phyloP scores from a whole-genome alignment of 352 stramenopile genomes.

The Globisporangium yorkense region DNA sequence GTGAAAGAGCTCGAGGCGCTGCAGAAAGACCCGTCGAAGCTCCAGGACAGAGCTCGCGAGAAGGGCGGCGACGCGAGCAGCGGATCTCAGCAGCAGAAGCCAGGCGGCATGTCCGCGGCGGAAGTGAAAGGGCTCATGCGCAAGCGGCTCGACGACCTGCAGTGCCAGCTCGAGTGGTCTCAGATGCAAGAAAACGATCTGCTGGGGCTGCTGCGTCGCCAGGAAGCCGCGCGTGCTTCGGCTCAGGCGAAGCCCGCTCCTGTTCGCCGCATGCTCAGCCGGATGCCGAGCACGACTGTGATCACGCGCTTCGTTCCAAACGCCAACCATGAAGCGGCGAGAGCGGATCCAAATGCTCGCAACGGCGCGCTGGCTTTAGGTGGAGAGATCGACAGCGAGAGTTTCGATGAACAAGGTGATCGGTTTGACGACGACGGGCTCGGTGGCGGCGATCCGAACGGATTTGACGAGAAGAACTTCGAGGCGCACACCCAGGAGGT shows the following conservation, averaged over 20 bases:
- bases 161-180: conserved; percentile 44
- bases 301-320: conserved; percentile 35
- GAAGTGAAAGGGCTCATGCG: conserved; percentile 36
- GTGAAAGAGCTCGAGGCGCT: conserved; percentile 51
- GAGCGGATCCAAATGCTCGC: neutral
- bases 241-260: conserved; percentile 14
- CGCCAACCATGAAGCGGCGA: conserved; percentile 15
- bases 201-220: conserved; percentile 23
- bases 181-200: conserved; percentile 74
- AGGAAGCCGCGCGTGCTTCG: neutral
- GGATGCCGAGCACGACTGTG: conserved; percentile 58
- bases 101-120: conserved; percentile 8
- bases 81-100: neutral
- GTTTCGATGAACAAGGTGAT: conserved; percentile 3
- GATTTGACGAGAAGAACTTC: conserved; percentile 62
- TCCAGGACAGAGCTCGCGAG: neutral
- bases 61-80: neutral
- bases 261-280: conserved; percentile 42
- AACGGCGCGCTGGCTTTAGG: neutral
- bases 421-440: conserved; percentile 7
- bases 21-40: conserved; percentile 15
- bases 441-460: conserved; percentile 6
- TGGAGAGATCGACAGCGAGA: neutral
- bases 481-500: conserved; percentile 67
- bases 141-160: conserved; percentile 39